Evolutionary conservation across 352 stramenopile genomes (phyloP).

Genomic region (Peronospora belbahrii): DNA sequence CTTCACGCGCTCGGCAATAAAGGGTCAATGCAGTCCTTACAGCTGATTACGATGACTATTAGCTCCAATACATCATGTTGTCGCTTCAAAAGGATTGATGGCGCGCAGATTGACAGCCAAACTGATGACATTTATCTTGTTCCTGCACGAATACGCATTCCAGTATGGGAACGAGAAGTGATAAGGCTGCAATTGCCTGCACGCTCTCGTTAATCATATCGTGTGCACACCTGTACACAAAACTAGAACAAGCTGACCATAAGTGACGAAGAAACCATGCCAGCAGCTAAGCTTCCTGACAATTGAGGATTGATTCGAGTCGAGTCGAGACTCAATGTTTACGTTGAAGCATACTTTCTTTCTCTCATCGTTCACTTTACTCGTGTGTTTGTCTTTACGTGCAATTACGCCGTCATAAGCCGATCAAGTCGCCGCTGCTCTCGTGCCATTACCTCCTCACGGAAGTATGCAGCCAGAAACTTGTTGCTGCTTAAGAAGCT

Average conservation of each 20-base stretch:
- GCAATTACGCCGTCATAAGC: constrained; percentile 27
- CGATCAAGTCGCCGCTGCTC: constrained; percentile 56
- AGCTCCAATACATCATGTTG: constrained; percentile 42
- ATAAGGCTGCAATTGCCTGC: constrained; percentile 33
- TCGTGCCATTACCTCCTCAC: constrained; percentile 56
- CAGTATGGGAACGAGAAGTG: constrained; percentile 35
- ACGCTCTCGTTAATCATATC: constrained; percentile 24
- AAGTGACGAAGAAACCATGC: constrained; percentile 5
- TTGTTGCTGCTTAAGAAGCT: constrained; percentile 81
- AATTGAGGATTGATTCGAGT: constrained; percentile 25
- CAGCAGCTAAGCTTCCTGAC: constrained; percentile 11
- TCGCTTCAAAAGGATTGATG: constrained; percentile 30
- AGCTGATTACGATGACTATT: constrained; percentile 39
- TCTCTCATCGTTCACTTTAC: constrained; percentile 9
- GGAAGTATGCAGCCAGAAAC: constrained; percentile 76
- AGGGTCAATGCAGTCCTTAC: constrained; percentile 25
- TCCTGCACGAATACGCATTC: constrained; percentile 31
- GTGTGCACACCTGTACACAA: constrained; percentile 14
- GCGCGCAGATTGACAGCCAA: constrained; percentile 6
- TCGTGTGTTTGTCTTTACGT: neutral
- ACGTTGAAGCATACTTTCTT: constrained; percentile 20
- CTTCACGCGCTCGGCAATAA: constrained; percentile 19
- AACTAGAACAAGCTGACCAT: constrained; percentile 19
- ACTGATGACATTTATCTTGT: constrained; percentile 6
- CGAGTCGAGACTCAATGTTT: constrained; percentile 20